Conservation (phyloP, 371 early-diverging fungal genomes). For the Fennellomyces sp. region DNA sequence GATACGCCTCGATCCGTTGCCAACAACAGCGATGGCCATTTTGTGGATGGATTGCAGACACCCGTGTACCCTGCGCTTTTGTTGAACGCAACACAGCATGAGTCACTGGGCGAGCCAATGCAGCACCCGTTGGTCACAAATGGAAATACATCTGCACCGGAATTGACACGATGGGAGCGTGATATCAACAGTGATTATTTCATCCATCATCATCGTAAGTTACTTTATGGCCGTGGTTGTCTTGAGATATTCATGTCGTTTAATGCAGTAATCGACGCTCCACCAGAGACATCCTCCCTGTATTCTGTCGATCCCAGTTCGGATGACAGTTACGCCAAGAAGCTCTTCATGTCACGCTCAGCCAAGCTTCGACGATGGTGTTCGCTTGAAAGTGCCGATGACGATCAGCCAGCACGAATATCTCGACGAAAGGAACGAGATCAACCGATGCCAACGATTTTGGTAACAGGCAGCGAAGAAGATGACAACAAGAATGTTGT, state of each 20-base stretch:
- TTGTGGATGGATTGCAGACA: conserved; percentile 2
- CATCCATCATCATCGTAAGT: conserved; percentile 2
- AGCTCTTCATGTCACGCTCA: conserved; percentile 43
- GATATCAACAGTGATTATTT: conserved; percentile 9
- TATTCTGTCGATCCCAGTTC: background rate
- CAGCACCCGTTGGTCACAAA: background rate
- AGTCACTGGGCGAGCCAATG: background rate
- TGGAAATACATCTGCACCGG: conserved; percentile 17
- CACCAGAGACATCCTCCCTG: background rate
- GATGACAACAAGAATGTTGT: conserved; percentile 14
- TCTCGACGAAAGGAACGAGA: conserved; percentile 18
- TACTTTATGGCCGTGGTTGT: background rate
- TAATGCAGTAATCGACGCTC: background rate
- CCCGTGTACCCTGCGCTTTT: conserved; percentile 25
- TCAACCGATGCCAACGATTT: conserved; percentile 38
- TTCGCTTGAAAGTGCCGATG: conserved; percentile 2
- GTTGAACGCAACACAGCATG: conserved; percentile 10
- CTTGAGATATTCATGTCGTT: background rate
- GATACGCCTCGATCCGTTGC: no score
- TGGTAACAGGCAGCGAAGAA: conserved; percentile 31
- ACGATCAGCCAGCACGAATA: conserved; percentile 12
- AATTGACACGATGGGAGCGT: conserved; percentile 11
- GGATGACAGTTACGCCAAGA: conserved; percentile 33
- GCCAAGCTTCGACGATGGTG: conserved; percentile 50
- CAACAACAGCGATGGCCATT: conserved; percentile 2